phyloP scores from a whole-genome alignment of 2,329 filamentous ascomycete species.

The Aureobasidium lini region DNA sequence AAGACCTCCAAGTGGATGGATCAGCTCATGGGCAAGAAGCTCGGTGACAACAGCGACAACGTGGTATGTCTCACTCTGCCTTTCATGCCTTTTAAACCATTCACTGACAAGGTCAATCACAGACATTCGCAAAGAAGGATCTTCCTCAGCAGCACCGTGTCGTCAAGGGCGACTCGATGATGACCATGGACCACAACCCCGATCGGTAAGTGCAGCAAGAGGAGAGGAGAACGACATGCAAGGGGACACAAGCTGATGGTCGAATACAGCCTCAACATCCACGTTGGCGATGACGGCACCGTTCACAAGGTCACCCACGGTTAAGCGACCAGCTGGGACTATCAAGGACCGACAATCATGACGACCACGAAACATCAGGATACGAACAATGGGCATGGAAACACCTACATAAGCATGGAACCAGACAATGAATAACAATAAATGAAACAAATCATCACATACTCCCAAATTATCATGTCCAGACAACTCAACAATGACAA shows the following conservation, averaged over 20 bases:
- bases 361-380: constrained; percentile 1
- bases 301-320: constrained; percentile 43
- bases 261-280: constrained; percentile 35
- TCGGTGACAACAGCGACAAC: constrained; percentile 40
- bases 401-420: not conserved
- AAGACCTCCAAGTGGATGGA: constrained; percentile 38
- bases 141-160: constrained; percentile 42
- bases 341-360: not conserved
- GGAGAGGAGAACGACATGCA: not conserved
- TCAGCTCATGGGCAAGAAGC: constrained; percentile 45
- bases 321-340: constrained; percentile 20
- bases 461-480: not conserved
- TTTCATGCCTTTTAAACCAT: not conserved
- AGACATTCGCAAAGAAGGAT: constrained; percentile 45
- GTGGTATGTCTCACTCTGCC: constrained; percentile 27
- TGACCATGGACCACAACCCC: constrained; percentile 41
- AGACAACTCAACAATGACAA: no score
- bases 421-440: not conserved
- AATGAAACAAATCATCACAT: not conserved
- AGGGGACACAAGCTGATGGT: not conserved
- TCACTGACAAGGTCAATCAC: not conserved
- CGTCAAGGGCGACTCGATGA: constrained; percentile 38
- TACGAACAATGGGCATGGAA: not conserved
- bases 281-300: constrained; percentile 41
- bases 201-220: constrained; percentile 29